Evolutionary conservation across 1,284 basidiomycete species (phyloP).

Genomic region (Mycena citricolor): DNA sequence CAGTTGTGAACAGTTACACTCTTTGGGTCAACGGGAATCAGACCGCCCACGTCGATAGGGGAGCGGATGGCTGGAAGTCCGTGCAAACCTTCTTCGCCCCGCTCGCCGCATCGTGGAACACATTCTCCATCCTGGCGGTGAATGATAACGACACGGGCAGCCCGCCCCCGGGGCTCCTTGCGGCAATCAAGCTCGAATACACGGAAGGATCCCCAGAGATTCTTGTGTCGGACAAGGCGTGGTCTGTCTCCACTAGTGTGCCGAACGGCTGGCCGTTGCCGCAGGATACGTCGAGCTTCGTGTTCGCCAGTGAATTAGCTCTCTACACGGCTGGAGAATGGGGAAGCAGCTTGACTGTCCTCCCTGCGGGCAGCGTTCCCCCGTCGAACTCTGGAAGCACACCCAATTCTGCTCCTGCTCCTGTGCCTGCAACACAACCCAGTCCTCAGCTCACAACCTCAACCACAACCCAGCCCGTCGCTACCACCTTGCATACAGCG

Average conservation of each 20-base stretch:
- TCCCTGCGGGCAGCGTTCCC: too few relatives aligned
- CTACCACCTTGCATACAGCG: too few relatives aligned
- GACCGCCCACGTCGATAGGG: too few relatives aligned
- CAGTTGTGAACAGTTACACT: slow-evolving; percentile 2
- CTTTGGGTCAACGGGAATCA: slow-evolving; percentile 11
- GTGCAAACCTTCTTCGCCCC: slow-evolving; percentile 9
- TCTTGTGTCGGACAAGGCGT: slow-evolving; percentile 7
- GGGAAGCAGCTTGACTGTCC: slow-evolving; percentile 4
- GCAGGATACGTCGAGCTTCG: background rate
- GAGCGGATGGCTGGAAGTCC: slow-evolving; percentile 9
- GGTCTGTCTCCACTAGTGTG: slow-evolving; percentile 4
- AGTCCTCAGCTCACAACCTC: too few relatives aligned
- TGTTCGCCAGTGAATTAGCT: slow-evolving; percentile 2
- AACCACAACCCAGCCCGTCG: too few relatives aligned
- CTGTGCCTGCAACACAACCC: too few relatives aligned
- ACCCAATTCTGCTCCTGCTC: too few relatives aligned
- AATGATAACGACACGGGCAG: background rate
- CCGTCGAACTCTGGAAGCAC: too few relatives aligned
- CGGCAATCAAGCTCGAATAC: slow-evolving; percentile 9
- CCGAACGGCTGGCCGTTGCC: slow-evolving; percentile 1
- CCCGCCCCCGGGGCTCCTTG: slow-evolving; percentile 9
- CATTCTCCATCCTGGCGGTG: slow-evolving; percentile 9
- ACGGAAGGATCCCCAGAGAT: slow-evolving; percentile 1
- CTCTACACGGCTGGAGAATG: slow-evolving; percentile 9
- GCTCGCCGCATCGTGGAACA: slow-evolving; percentile 11